Conservation (phyloP, 2,329 filamentous ascomycete genomes). For the Ramichloridium luteum region DNA sequence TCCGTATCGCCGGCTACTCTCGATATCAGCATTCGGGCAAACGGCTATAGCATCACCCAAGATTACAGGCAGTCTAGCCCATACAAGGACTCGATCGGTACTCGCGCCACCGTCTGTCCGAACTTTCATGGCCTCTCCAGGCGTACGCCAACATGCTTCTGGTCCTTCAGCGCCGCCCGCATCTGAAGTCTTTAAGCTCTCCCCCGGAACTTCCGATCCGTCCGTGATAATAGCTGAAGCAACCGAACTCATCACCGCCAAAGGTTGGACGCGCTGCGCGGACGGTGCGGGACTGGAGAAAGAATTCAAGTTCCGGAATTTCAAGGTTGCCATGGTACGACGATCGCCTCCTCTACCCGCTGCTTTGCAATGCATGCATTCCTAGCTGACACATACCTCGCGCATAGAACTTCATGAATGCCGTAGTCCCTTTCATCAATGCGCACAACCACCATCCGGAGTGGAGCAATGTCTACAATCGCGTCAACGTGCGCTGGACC, state of each 20-base stretch:
- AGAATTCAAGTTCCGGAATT: constrained; percentile 28
- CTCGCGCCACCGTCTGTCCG: no score
- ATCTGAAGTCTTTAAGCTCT: no score
- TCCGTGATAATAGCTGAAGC: constrained; percentile 8
- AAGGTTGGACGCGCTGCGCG: constrained; percentile 23
- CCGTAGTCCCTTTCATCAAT: constrained; percentile 55
- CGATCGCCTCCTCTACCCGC: not conserved
- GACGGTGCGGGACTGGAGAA: constrained; percentile 25
- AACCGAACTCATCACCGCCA: constrained; percentile 16
- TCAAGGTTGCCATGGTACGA: constrained; percentile 27
- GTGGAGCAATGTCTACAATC: constrained; percentile 68
- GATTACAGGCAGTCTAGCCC: no score
- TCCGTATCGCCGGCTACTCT: no score
- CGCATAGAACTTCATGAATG: constrained; percentile 62
- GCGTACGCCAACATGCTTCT: no score
- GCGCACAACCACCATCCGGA: constrained; percentile 60
- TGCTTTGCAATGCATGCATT: not conserved
- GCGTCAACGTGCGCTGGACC: constrained; percentile 59
- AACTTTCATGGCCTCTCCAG: no score
- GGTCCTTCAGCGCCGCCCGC: constrained; percentile 23
- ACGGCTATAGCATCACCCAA: no score
- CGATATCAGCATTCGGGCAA: no score
- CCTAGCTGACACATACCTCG: constrained; percentile 2
- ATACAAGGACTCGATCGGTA: no score
- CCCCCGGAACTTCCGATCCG: not conserved